Evolutionary conservation across 176 grass and related monocot genomes (phyloP), one percentile per base, ranked within the genome.

Genomic region (Metroxylon sagu): DNA sequence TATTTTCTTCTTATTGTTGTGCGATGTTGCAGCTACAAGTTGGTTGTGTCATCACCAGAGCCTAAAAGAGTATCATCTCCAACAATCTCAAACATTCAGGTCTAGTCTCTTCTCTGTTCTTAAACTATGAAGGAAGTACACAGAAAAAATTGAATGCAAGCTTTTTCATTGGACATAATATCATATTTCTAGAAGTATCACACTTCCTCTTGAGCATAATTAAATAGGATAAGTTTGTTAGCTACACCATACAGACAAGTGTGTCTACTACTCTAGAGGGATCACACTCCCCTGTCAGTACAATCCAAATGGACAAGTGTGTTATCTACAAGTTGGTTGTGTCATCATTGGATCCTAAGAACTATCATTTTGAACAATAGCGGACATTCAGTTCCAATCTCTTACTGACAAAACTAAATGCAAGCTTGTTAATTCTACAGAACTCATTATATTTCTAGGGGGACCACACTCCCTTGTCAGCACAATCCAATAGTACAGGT

Each of bases 31-130:
- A 98, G 93, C 56, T 98, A 85, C 81, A 98, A 92, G 68, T 70
- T 98, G 60, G 76, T 98, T 0, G 81, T 92, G 64, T 76, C 93
- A 52, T 74, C 76, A 4, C 57, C 81, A 0, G 93, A 92, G 74
- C 87, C 93, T 80, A 92, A 66, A 73, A 98, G 89, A 69, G 57
- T 92, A 31, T 61, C 88, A 64, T 85, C 93, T 70, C 88, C 88
- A 48, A 89, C 93, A 52, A 98, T 98, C 71, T 78, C 84, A 58
- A 98, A 98, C 76, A 92, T 98, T 65, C 93, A 92, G 93, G 93
- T 98, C 65, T 4, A n/a, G 14, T 17, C 48, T 63, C 21, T 49
- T 62, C 43, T 12, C 52, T 74, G 3, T 16, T 29, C 59, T 64
- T 60, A 48, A 55, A 43, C 10, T 63, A 61, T 55, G 16, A 14